Conservation (phyloP, 495 filamentous ascomycete genomes). For the Bryoglossum gracile region DNA sequence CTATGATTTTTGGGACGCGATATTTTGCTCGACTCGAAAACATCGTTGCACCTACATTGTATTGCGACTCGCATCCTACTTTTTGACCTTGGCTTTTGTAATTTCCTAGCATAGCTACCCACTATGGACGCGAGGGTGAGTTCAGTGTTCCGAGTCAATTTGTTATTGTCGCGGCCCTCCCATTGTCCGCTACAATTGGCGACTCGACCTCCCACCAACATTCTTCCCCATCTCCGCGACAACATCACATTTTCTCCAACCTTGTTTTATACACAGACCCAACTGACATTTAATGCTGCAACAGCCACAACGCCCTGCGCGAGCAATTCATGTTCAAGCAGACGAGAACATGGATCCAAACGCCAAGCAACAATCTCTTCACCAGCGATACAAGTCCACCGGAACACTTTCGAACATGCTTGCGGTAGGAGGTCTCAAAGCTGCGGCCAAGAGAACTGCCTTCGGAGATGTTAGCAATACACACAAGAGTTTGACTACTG, state of each 20-base stretch:
- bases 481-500: slow-evolving; percentile 36
- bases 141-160: neutral
- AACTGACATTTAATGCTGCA: slow-evolving; percentile 17
- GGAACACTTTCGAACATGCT: slow-evolving; percentile 53
- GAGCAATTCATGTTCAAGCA: slow-evolving; percentile 52
- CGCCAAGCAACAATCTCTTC: slow-evolving; percentile 56
- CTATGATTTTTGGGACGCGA: slow-evolving; percentile 26
- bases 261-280: neutral
- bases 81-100: slow-evolving; percentile 20
- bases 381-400: slow-evolving; percentile 77
- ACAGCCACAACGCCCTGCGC: slow-evolving; percentile 67
- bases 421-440: slow-evolving; percentile 52
- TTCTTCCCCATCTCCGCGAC: slow-evolving; percentile 6
- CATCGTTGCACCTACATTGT: slow-evolving; percentile 10
- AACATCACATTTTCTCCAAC: too few species aligned
- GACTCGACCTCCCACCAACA: neutral
- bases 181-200: slow-evolving; percentile 6
- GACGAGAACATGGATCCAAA: slow-evolving; percentile 63
- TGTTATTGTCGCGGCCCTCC: slow-evolving; percentile 10
- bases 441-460: slow-evolving; percentile 62
- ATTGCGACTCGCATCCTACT: neutral
- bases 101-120: slow-evolving; percentile 26
- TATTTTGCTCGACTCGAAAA: slow-evolving; percentile 11
- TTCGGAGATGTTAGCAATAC: slow-evolving; percentile 80
- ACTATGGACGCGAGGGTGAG: slow-evolving; percentile 34